Percentiles rank a stretch among this genome's conserved stretches.
Evolutionary conservation across 2,329 filamentous ascomycete species (phyloP).

Genomic region (Claviceps lovelessii): DNA sequence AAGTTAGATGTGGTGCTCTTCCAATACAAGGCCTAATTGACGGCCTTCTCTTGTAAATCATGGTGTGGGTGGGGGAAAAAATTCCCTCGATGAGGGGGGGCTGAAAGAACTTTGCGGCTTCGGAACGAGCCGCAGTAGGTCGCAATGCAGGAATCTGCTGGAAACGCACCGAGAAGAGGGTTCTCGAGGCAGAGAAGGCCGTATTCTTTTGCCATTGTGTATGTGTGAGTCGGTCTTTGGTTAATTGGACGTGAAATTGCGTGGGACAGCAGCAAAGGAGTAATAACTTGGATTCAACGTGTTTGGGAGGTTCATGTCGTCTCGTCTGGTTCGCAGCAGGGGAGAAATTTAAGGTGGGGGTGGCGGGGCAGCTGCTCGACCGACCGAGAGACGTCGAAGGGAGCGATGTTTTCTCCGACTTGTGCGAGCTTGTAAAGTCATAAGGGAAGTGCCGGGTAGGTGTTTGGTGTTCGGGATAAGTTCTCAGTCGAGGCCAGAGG

Average conservation of each 20-base stretch:
- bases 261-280: neutral
- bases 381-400: neutral
- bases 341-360: conserved; percentile 1
- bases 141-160: neutral
- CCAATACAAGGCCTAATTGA: neutral
- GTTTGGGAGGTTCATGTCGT: conserved; percentile 11
- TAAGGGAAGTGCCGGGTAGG: neutral
- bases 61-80: neutral
- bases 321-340: neutral
- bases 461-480: neutral
- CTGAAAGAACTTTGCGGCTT: neutral
- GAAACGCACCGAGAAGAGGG: conserved; percentile 68
- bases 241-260: neutral
- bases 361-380: conserved; percentile 1
- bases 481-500: too few relatives aligned
- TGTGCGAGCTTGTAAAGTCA: neutral
- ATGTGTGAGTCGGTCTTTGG: neutral
- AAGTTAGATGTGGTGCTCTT: neutral
- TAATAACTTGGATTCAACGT: neutral
- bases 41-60: neutral
- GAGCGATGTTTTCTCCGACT: neutral
- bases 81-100: neutral
- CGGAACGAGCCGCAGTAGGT: neutral
- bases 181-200: conserved; percentile 91
- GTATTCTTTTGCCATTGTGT: conserved; percentile 64